These are phyloP conservation scores for Naumovozyma castellii DNA, from an alignment of 805 yeast species.

Conservation along the genomic window DNA sequence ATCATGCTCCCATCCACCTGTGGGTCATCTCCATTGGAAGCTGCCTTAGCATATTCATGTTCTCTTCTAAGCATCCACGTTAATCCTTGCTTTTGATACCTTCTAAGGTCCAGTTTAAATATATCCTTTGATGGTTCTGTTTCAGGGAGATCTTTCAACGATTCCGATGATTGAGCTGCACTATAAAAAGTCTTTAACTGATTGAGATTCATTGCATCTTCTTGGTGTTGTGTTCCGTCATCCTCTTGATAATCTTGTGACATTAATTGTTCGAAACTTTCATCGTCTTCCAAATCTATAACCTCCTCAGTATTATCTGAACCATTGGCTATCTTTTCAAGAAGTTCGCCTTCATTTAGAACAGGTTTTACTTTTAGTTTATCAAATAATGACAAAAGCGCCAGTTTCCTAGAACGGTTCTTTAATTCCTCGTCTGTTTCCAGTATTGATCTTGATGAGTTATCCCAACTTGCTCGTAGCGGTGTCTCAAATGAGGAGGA, in stretches of 20 bases:
- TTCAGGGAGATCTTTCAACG: constrained; percentile 49
- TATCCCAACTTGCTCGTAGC: constrained; percentile 5
- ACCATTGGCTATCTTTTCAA: constrained; percentile 4
- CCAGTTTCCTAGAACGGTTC: constrained; percentile 44
- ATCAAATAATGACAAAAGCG: constrained; percentile 47
- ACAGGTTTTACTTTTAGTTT: constrained; percentile 31
- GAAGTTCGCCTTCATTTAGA: constrained; percentile 10
- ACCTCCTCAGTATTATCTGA: constrained; percentile 20
- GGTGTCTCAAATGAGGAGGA: constrained; percentile 5
- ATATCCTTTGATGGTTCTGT: constrained; percentile 42
- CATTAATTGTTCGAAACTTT: constrained; percentile 12
- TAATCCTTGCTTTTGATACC: constrained; percentile 76
- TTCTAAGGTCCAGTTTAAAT: constrained; percentile 52
- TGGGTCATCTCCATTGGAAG: constrained; percentile 21
- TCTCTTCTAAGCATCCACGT: constrained; percentile 88
- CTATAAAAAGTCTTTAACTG: constrained; percentile 70
- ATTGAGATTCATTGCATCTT: constrained; percentile 47
- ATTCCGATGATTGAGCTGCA: constrained; percentile 56
- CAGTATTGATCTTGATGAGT: constrained; percentile 16
- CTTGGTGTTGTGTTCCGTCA: constrained; percentile 15
- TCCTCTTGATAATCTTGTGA: constrained; percentile 5
- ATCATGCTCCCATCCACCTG: constrained; percentile 43
- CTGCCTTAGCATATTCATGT: constrained; percentile 38
- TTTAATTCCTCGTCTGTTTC: constrained; percentile 48
- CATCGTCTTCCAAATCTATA: constrained; percentile 31